phyloP scores from a whole-genome alignment of 441 rosid genomes.

The Syzygium malaccense region DNA sequence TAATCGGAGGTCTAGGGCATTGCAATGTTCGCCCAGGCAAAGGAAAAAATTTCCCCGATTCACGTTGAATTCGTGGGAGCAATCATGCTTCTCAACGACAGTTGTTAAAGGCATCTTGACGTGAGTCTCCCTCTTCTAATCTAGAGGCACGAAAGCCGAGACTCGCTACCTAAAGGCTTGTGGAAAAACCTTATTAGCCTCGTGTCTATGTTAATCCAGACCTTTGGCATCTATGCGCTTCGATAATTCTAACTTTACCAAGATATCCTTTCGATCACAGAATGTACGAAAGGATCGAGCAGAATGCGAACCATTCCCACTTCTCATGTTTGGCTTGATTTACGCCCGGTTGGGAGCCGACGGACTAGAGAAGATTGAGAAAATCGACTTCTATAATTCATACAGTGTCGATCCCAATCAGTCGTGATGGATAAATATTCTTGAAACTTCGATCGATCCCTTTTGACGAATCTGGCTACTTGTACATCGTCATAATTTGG shows the following conservation, averaged over 20 bases:
- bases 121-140: neutral
- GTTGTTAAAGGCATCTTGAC: neutral
- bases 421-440: rapidly evolving
- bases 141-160: neutral
- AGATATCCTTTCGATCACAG: too few species aligned
- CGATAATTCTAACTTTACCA: too few species aligned
- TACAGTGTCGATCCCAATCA: rapidly evolving
- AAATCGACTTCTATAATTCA: rapidly evolving
- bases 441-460: neutral
- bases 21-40: neutral
- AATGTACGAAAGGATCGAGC: rapidly evolving
- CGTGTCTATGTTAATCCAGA: neutral
- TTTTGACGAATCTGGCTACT: rapidly evolving
- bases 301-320: rapidly evolving
- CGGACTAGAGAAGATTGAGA: rapidly evolving
- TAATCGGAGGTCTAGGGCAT: neutral
- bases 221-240: rapidly evolving
- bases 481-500: rapidly evolving
- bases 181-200: neutral
- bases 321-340: rapidly evolving
- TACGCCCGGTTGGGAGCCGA: rapidly evolving
- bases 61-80: neutral
- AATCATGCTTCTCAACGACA: neutral
- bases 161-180: neutral
- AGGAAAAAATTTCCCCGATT: neutral